Evolutionary conservation across 2,329 filamentous ascomycete genomes (phyloP).

Genomic region (Pseudogymnoascus sp.): DNA sequence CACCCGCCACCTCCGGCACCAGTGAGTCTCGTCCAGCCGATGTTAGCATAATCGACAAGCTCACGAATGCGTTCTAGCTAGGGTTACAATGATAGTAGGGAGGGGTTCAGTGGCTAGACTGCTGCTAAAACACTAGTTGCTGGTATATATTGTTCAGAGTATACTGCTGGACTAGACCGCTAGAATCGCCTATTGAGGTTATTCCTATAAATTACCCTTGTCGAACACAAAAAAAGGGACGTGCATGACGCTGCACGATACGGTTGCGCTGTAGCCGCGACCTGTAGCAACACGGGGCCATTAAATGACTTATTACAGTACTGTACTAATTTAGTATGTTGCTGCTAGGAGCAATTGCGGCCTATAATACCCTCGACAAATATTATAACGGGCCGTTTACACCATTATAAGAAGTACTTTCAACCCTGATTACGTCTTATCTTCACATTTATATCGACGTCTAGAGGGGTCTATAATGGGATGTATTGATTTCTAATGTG

Average conservation of each 20-base stretch:
- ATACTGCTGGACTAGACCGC: not conserved
- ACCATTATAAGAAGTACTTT: not conserved
- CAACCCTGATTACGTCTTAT: not conserved
- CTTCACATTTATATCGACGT: not conserved
- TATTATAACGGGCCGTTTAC: not conserved
- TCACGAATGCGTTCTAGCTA: slow-evolving; percentile 78
- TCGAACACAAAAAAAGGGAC: not conserved
- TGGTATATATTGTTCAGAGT: not conserved
- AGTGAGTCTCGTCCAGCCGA: slow-evolving; percentile 96
- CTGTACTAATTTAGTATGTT: not conserved
- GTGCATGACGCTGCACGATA: not conserved
- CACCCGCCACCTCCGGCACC: slow-evolving; percentile 93
- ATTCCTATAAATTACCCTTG: not conserved
- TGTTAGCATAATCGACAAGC: slow-evolving; percentile 76
- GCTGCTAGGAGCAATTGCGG: not conserved
- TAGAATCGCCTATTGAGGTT: not conserved
- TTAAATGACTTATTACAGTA: too few relatives aligned
- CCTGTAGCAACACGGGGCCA: not conserved
- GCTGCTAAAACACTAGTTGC: not conserved
- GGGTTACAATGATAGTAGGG: not conserved
- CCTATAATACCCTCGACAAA: not conserved
- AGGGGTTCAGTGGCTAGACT: not conserved
- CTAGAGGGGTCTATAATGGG: not conserved
- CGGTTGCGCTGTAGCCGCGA: not conserved
- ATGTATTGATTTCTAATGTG: not conserved